These are phyloP conservation scores for Climacium dendroides DNA, from an alignment of 225 moss, liverwort and hornwort species.

Conservation along the genomic window DNA sequence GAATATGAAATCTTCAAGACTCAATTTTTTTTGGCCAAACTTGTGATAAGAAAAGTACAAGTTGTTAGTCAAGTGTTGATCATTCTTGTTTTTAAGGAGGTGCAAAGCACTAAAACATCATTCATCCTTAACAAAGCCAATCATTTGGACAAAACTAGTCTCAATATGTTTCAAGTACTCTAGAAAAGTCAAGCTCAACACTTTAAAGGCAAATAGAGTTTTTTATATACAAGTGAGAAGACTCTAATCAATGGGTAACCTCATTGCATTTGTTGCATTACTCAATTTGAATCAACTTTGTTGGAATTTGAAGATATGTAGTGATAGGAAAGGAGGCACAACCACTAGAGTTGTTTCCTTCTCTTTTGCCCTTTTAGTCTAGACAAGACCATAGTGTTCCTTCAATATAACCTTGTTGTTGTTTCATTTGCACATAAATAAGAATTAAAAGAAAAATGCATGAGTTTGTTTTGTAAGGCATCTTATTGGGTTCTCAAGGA, in stretches of 20 bases:
- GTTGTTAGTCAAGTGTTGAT: no score
- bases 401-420: background rate
- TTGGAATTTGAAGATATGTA: background rate
- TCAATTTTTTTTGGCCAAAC: no score
- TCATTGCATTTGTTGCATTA: background rate
- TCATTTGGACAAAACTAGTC: no score
- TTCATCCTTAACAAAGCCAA: background rate
- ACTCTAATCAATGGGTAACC: background rate
- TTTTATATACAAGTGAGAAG: background rate
- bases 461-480: no score
- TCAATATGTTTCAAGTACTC: no score
- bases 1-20: no score
- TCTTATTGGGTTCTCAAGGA: background rate
- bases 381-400: no score
- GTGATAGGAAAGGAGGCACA: background rate
- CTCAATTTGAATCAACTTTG: background rate
- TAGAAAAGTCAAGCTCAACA: background rate
- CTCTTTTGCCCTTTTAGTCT: background rate
- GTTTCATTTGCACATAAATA: background rate
- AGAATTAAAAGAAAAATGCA: background rate
- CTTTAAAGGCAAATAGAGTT: background rate
- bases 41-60: no score
- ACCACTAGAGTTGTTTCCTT: background rate
- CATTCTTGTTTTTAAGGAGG: background rate
- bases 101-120: background rate